Conservation (phyloP, 192 early-diverging fungal species). For the Entophlyctis luteolus region DNA sequence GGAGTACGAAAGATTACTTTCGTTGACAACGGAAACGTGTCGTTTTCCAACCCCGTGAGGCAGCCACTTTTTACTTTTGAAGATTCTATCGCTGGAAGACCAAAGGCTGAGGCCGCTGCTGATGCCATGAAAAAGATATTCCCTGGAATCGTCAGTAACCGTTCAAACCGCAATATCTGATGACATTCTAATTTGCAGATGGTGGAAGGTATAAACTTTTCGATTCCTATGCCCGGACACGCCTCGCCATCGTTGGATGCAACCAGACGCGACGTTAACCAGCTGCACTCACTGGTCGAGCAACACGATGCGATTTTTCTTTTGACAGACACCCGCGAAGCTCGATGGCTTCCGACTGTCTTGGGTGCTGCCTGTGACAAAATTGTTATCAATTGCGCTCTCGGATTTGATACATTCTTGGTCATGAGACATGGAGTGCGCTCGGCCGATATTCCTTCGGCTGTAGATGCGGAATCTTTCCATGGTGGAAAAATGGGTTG, state of each 20-base stretch:
- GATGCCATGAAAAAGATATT: slow-evolving; percentile 68
- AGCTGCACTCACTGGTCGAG: slow-evolving; percentile 62
- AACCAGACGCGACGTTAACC: slow-evolving; percentile 41
- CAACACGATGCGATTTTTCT: slow-evolving; percentile 84
- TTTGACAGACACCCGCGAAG: slow-evolving; percentile 92
- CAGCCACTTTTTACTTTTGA: slow-evolving; percentile 90
- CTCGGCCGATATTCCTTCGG: slow-evolving; percentile 6
- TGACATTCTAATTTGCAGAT: too few relatives aligned
- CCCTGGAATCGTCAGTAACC: slow-evolving; percentile 73
- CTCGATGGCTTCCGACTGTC: slow-evolving; percentile 91
- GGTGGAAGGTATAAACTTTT: slow-evolving; percentile 63
- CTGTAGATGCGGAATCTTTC: slow-evolving; percentile 10
- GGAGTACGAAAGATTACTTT: slow-evolving; percentile 91
- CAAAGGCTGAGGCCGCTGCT: slow-evolving; percentile 87
- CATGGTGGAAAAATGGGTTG: slow-evolving; percentile 67
- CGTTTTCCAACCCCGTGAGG: slow-evolving; percentile 93
- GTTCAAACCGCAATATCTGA: too few relatives aligned
- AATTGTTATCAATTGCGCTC: slow-evolving; percentile 87
- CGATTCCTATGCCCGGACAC: slow-evolving; percentile 97
- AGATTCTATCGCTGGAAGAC: slow-evolving; percentile 78
- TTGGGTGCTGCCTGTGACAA: slow-evolving; percentile 63
- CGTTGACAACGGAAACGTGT: slow-evolving; percentile 86
- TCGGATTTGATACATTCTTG: slow-evolving; percentile 93
- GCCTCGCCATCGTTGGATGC: slow-evolving; percentile 16
- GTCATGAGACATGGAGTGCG: slow-evolving; percentile 91